phyloP scores from a whole-genome alignment of 495 filamentous ascomycete genomes.

The Bacidia rubella region DNA sequence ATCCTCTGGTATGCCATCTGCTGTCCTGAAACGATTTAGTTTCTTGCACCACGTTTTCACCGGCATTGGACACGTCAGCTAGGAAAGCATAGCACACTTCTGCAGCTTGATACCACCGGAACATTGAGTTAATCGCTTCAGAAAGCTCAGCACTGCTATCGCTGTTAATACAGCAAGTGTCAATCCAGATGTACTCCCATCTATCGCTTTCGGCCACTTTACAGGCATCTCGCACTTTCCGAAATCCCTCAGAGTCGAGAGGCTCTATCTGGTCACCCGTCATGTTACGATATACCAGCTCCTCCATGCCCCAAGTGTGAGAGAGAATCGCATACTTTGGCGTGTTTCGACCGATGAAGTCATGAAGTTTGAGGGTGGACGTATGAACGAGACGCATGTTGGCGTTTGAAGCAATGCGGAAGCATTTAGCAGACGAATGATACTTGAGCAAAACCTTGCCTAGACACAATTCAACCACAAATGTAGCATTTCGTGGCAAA shows the following conservation, averaged over 20 bases:
- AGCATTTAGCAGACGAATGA: too few species aligned
- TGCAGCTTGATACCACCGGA: slow-evolving; percentile 13
- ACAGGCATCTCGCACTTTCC: slow-evolving; percentile 5
- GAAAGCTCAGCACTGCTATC: slow-evolving; percentile 23
- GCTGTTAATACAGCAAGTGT: slow-evolving; percentile 30
- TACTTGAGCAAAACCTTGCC: too few species aligned
- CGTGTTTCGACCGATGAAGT: slow-evolving; percentile 18
- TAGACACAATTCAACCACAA: too few species aligned
- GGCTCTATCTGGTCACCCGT: too few species aligned
- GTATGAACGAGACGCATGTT: slow-evolving; percentile 25
- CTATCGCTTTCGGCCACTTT: slow-evolving; percentile 12
- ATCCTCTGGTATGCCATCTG: neutral
- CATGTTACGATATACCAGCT: slow-evolving; percentile 4
- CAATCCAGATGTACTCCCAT: slow-evolving; percentile 25
- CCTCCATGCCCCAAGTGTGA: slow-evolving; percentile 13
- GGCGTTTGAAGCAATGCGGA: too few species aligned
- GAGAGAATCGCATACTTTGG: slow-evolving; percentile 13
- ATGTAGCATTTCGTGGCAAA: too few species aligned
- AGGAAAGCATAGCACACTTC: slow-evolving; percentile 18
- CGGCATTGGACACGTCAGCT: slow-evolving; percentile 15
- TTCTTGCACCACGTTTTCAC: neutral
- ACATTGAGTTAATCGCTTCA: slow-evolving; percentile 35
- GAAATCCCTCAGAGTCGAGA: neutral
- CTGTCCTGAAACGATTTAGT: neutral
- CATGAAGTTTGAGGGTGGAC: slow-evolving; percentile 18